Evolutionary conservation across 2,329 filamentous ascomycete species (phyloP).

Genomic region (Cadophora luteo-olivacea): DNA sequence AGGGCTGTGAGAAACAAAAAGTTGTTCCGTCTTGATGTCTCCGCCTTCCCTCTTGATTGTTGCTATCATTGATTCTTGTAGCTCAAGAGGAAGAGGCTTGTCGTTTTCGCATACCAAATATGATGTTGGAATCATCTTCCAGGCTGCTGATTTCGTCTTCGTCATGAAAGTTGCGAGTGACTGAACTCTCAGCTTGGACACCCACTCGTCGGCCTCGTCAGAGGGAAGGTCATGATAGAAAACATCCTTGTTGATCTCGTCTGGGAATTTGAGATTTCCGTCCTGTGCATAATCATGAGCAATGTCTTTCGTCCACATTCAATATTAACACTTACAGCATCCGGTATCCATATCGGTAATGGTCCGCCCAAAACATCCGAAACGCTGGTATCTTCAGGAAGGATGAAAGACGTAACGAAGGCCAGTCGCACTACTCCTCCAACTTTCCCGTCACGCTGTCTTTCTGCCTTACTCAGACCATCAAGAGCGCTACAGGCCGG

Average conservation of each 20-base stretch:
- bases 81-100: constrained; percentile 22
- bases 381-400: constrained; percentile 25
- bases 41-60: constrained; percentile 23
- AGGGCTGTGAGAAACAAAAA: constrained; percentile 29
- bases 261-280: constrained; percentile 17
- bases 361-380: constrained; percentile 14
- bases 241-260: constrained; percentile 1
- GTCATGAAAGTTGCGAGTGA: constrained; percentile 25
- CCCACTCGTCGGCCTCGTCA: constrained; percentile 27
- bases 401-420: constrained; percentile 29
- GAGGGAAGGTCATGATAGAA: constrained; percentile 31
- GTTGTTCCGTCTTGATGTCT: constrained; percentile 25
- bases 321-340: constrained; percentile 19
- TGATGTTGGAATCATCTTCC: constrained; percentile 29
- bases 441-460: constrained; percentile 46
- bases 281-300: constrained; percentile 12
- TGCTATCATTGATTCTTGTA: constrained; percentile 31
- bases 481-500: constrained; percentile 45
- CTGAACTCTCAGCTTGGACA: constrained; percentile 27
- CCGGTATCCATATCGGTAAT: constrained; percentile 11
- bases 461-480: constrained; percentile 47
- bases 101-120: constrained; percentile 35
- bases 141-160: constrained; percentile 24
- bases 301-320: background rate
- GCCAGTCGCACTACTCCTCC: constrained; percentile 43